Conservation (phyloP, 2,329 filamentous ascomycete species). For the Zopfia rhizophila region DNA sequence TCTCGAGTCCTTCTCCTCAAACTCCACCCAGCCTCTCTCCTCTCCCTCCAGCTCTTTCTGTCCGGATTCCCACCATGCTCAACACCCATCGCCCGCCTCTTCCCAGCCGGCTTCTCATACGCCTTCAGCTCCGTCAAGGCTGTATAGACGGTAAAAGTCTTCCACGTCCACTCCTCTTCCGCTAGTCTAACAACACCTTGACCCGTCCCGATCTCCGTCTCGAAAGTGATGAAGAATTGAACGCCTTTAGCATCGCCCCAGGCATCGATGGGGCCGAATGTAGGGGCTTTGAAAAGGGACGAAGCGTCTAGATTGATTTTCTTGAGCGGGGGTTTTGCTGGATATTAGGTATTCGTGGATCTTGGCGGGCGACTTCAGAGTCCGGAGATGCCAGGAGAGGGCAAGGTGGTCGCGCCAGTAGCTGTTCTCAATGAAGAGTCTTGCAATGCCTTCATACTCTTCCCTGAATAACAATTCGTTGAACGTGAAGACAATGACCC, state of each 20-base stretch:
- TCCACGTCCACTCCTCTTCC: conserved; percentile 48
- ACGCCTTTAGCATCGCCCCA: conserved; percentile 43
- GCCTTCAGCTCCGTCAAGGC: conserved; percentile 51
- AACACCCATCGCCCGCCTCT: conserved; percentile 40
- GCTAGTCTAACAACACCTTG: conserved; percentile 47
- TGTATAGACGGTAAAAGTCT: conserved; percentile 53
- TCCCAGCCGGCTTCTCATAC: conserved; percentile 39
- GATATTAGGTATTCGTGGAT: conserved; percentile 51
- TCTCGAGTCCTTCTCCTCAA: conserved; percentile 35
- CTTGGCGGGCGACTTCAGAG: conserved; percentile 58
- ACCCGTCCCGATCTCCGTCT: conserved; percentile 40
- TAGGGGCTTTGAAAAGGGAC: conserved; percentile 25
- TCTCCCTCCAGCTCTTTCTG: conserved; percentile 45
- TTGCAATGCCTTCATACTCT: conserved; percentile 41
- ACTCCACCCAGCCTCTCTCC: conserved; percentile 38
- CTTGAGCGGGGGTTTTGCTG: conserved; percentile 44
- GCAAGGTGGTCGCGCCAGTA: conserved; percentile 70
- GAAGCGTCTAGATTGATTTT: conserved; percentile 44
- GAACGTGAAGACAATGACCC: conserved; percentile 51
- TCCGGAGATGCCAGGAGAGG: conserved; percentile 66
- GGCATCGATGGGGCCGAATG: conserved; percentile 41
- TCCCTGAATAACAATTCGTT: conserved; percentile 54
- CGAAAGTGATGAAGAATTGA: conserved; percentile 41
- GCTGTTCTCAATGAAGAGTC: conserved; percentile 61
- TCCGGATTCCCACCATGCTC: conserved; percentile 38